Base-by-base conservation (phyloP, 306 rosid species). In the Medicago arabica region DNA sequence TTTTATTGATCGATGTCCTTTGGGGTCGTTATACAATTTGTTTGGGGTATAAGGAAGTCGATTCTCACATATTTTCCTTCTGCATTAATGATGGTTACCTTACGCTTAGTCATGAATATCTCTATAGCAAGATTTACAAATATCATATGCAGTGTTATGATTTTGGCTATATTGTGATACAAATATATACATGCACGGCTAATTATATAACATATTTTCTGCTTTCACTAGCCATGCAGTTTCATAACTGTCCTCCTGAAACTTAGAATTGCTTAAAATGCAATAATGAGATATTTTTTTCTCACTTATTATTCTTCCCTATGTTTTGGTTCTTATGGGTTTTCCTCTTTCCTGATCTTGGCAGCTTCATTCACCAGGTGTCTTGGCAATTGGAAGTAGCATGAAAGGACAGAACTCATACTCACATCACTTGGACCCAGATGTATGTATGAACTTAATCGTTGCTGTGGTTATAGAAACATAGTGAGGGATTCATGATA, bases 371-470 rank as follows among this genome's bases (percentile, higher is more conserved):
- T 95, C 98, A 51, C 96, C 97, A 0, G 97, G 95, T 81, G 97
- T 89, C 80, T 86, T 95, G 87, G 87, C 98, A 64, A 89, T 92
- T 80, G 98, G 98, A 90, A 95, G 98, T 85, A 95, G 98, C 90
- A 89, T 58, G 93, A 95, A 95, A 85, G 98, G 97, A 79, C 97
- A 95, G 84, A 95, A 95, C 78, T 95, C 98, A 67, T 95, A 95
- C 77, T 95, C 98, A 6, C 98, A 95, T 87, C 98, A 95, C 91
- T 80, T 95, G 89, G 98, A 95, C 74, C 84, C 96, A 17, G 96
- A 95, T 78, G 99, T 95, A 94, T 65, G 96, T 72, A 64, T 51
- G n/a, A 50, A 36, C 75, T 69, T 60, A 60, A 41, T 77, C 36
- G 38, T n/a, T 50, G 60, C 54, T 67, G 36, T 13, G 19, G 7